Percentiles rank a stretch among this genome's conserved stretches.
Conservation (phyloP, 164 flowering plant species). For the Liquidambar formosana region DNA sequence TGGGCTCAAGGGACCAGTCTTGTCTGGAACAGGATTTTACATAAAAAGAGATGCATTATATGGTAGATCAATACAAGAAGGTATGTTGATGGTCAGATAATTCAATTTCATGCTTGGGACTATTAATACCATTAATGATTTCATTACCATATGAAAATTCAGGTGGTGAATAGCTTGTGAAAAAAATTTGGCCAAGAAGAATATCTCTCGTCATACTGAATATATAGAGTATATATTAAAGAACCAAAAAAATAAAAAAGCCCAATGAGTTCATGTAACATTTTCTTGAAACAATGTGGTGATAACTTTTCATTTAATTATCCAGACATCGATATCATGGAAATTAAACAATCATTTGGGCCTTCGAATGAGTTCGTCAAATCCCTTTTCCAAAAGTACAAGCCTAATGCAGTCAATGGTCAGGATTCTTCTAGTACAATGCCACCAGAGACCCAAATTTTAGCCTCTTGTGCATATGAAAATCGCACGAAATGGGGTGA, state of each 20-base stretch:
- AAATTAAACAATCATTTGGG: slow-evolving; percentile 29
- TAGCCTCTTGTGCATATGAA: slow-evolving; percentile 49
- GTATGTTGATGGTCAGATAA: neutral
- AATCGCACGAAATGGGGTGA: slow-evolving; percentile 51
- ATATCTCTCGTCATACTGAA: too few species aligned
- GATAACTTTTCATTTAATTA: neutral
- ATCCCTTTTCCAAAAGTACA: slow-evolving; percentile 13
- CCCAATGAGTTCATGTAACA: too few species aligned
- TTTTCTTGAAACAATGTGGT: too few species aligned
- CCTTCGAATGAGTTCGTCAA: slow-evolving; percentile 37
- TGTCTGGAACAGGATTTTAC: slow-evolving; percentile 46
- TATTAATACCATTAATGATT: neutral
- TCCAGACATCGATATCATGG: slow-evolving; percentile 20
- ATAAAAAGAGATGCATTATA: slow-evolving; percentile 43
- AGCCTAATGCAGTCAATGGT: neutral
- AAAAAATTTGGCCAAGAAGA: too few species aligned
- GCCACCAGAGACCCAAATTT: slow-evolving; percentile 24
- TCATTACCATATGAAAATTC: neutral
- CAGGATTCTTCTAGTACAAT: neutral
- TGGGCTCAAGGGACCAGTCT: slow-evolving; percentile 47
- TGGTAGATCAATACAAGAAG: slow-evolving; percentile 17
- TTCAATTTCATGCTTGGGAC: neutral
- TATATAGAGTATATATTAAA: too few species aligned
- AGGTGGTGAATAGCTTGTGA: too few species aligned
- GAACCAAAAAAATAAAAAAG: too few species aligned